A percentile compares a stretch with the other conserved stretches of the same genome.
Evolutionary conservation across 441 rosid genomes (phyloP).

Genomic region (Adansonia madagascariensis): DNA sequence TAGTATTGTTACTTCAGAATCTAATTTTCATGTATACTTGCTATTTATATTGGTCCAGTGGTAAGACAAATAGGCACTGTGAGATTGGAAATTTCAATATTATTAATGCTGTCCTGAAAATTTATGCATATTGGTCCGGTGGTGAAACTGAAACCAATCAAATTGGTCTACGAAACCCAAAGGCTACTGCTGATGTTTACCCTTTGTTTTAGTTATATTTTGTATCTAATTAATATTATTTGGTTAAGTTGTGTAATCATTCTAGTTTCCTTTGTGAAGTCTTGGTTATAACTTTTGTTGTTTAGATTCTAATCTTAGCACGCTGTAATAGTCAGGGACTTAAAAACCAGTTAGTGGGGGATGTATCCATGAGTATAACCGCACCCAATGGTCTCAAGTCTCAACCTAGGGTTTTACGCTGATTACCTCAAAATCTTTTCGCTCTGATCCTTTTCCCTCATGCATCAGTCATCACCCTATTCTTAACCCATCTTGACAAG

Average conservation of each 20-base stretch:
- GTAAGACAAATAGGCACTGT: not conserved
- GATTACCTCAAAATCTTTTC: constrained; percentile 4
- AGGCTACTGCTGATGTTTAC: not conserved
- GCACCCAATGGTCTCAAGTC: not conserved
- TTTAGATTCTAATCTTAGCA: not conserved
- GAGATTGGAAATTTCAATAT: not conserved
- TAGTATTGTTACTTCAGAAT: not conserved
- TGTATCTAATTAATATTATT: not conserved
- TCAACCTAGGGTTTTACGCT: not conserved
- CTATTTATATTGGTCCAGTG: too few species aligned
- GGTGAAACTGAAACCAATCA: too few species aligned
- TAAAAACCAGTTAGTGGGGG: not conserved
- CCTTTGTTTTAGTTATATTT: not conserved
- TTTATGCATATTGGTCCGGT: too few species aligned
- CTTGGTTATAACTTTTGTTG: not conserved
- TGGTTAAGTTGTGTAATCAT: not conserved
- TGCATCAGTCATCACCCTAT: not conserved
- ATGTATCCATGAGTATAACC: not conserved
- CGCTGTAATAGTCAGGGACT: not conserved
- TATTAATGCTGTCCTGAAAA: not conserved
- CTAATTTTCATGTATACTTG: not conserved
- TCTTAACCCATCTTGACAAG: not conserved
- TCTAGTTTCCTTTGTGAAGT: not conserved
- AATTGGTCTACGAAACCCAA: not conserved
- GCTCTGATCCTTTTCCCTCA: not conserved